A percentile compares a stretch with the other conserved stretches of the same genome.
Conservation (phyloP, 257 asterid genomes). For the Petunia secreta region DNA sequence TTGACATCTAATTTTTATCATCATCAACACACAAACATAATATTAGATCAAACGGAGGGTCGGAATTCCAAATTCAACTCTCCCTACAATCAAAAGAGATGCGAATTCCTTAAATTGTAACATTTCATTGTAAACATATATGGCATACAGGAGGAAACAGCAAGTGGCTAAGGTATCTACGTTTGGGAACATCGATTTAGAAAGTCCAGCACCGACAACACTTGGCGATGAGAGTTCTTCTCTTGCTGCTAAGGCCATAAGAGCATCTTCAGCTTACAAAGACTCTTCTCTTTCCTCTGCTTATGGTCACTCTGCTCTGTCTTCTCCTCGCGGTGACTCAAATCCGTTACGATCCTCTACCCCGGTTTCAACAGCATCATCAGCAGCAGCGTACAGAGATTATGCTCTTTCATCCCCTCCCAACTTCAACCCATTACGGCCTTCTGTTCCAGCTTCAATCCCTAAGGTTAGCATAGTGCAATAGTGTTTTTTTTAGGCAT, state of each 20-base stretch:
- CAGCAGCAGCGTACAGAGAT: slow-evolving; percentile 11
- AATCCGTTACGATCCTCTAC: slow-evolving; percentile 44
- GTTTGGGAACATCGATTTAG: slow-evolving; percentile 27
- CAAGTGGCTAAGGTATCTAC: slow-evolving; percentile 51
- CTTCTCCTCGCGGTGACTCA: slow-evolving; percentile 42
- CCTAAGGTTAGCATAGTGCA: slow-evolving; percentile 43
- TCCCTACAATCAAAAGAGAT: neutral
- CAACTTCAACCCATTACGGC: slow-evolving; percentile 37
- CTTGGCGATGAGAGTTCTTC: slow-evolving; percentile 51
- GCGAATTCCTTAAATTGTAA: neutral
- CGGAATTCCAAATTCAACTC: slow-evolving; percentile 20
- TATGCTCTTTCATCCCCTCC: slow-evolving; percentile 67
- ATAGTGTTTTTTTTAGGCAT: neutral
- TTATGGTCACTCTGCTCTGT: slow-evolving; percentile 69
- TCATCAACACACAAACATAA: neutral
- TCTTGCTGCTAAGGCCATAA: slow-evolving; percentile 93
- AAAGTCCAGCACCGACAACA: slow-evolving; percentile 28
- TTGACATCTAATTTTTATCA: neutral
- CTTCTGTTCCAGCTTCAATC: slow-evolving; percentile 49
- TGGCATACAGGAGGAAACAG: slow-evolving; percentile 87
- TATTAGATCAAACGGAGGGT: neutral
- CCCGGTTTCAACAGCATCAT: slow-evolving; percentile 41
- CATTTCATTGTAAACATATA: slow-evolving; percentile 12
- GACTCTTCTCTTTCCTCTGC: slow-evolving; percentile 88
- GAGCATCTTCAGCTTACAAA: slow-evolving; percentile 90